Conservation (phyloP, 2,329 filamentous ascomycete genomes). For the Chaetoscypha palmicola region DNA sequence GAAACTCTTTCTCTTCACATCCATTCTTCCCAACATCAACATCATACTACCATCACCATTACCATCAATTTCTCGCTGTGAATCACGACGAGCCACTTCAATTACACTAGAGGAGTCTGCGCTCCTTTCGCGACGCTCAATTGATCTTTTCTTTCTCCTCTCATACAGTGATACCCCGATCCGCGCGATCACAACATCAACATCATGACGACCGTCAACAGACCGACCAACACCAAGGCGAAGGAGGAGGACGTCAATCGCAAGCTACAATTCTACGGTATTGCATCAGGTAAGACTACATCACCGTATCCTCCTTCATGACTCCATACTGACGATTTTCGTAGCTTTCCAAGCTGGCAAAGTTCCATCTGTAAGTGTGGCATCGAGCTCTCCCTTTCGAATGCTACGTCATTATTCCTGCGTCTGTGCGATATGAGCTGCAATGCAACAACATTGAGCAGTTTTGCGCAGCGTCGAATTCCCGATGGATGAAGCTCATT, state of each 20-base stretch:
- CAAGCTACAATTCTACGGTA: slow-evolving; percentile 93
- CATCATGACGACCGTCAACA: slow-evolving; percentile 21
- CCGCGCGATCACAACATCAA: background rate
- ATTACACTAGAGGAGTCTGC: background rate
- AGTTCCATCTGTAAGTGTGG: slow-evolving; percentile 56
- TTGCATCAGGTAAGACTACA: slow-evolving; percentile 53
- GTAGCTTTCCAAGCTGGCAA: slow-evolving; percentile 82
- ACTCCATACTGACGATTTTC: slow-evolving; percentile 10
- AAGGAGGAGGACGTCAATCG: slow-evolving; percentile 63
- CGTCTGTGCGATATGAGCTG: background rate
- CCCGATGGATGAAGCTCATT: too few species aligned
- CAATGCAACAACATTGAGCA: too few species aligned
- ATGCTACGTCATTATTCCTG: background rate
- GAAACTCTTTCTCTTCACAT: too few species aligned
- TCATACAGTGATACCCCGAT: slow-evolving; percentile 5
- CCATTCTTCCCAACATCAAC: too few species aligned
- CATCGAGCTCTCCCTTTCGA: too few species aligned
- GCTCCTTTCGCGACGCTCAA: background rate
- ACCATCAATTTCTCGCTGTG: too few species aligned
- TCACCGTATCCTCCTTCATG: too few species aligned
- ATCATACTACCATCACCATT: too few species aligned
- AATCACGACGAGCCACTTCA: too few species aligned
- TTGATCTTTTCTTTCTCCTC: background rate
- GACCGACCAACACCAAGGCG: slow-evolving; percentile 23
- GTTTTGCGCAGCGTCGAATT: too few species aligned